These are phyloP conservation scores for Leccinum variicolor DNA, from an alignment of 768 basidiomycete species.

Conservation along the genomic window DNA sequence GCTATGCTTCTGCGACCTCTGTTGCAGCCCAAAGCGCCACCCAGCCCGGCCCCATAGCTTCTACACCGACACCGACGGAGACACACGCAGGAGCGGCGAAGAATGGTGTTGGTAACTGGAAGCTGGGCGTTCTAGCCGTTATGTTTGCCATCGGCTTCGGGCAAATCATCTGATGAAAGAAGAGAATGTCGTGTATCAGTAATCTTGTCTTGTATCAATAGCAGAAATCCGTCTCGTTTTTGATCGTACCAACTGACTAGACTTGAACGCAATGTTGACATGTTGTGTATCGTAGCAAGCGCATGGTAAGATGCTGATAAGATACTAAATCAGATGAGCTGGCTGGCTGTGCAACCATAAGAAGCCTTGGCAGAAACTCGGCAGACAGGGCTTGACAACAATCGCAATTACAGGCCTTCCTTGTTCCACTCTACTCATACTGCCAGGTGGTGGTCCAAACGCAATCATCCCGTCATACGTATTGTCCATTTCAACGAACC, in stretches of 20 bases:
- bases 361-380: background rate
- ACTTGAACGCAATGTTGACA: no score
- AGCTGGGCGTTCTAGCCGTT: background rate
- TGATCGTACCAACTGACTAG: background rate
- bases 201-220: background rate
- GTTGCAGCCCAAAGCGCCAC: slow-evolving; percentile 36
- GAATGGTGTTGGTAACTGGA: background rate
- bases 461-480: background rate
- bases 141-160: slow-evolving; percentile 1
- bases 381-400: background rate
- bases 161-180: slow-evolving; percentile 10
- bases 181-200: background rate
- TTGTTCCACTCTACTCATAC: slow-evolving; percentile 1
- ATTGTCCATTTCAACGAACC: background rate
- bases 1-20: slow-evolving; percentile 47
- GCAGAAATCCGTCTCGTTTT: background rate
- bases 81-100: background rate
- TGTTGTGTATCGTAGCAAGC: no score
- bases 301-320: slow-evolving; percentile 9
- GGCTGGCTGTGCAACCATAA: slow-evolving; percentile 15
- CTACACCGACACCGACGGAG: slow-evolving; percentile 2
- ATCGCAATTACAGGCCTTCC: background rate
- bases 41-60: slow-evolving; percentile 42
- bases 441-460: background rate
- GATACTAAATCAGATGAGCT: background rate